These are phyloP conservation scores for Saccharomyces eubayanus DNA, from an alignment of 805 yeast species.

Conservation along the genomic window DNA sequence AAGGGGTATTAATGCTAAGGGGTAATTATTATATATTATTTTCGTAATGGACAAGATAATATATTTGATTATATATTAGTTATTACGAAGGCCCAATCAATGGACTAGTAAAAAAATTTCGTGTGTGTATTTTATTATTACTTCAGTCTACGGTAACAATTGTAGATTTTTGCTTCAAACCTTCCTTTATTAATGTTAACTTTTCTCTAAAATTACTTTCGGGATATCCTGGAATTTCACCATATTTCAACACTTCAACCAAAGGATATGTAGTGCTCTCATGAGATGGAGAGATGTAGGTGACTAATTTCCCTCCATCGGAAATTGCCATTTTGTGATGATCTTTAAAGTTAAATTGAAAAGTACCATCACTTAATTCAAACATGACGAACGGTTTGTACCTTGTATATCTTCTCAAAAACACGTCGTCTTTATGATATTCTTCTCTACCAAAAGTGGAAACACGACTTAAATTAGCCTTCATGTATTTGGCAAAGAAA, in stretches of 20 bases:
- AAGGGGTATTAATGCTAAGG: background rate
- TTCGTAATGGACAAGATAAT: background rate
- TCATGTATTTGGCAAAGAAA: conserved; percentile 88
- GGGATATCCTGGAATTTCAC: conserved; percentile 41
- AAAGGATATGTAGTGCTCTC: conserved; percentile 59
- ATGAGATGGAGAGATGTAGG: conserved; percentile 74
- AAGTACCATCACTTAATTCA: conserved; percentile 83
- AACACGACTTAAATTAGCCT: conserved; percentile 74
- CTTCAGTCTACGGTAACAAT: conserved; percentile 22
- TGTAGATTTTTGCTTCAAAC: conserved; percentile 38
- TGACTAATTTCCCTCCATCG: conserved; percentile 63
- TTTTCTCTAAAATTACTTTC: conserved; percentile 40
- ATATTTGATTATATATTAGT: background rate
- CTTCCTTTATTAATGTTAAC: conserved; percentile 54
- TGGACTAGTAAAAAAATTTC: background rate
- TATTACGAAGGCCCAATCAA: conserved; percentile 1
- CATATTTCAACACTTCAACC: conserved; percentile 39
- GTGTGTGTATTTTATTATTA: background rate
- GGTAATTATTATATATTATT: background rate
- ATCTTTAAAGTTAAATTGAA: conserved; percentile 92
- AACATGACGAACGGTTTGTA: conserved; percentile 79
- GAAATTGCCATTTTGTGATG: conserved; percentile 83
- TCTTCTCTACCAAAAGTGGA: conserved; percentile 47
- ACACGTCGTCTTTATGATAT: conserved; percentile 54
- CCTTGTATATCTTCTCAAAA: conserved; percentile 76